phyloP scores from a whole-genome alignment of 257 asterid species.

The Solanum phureja region DNA sequence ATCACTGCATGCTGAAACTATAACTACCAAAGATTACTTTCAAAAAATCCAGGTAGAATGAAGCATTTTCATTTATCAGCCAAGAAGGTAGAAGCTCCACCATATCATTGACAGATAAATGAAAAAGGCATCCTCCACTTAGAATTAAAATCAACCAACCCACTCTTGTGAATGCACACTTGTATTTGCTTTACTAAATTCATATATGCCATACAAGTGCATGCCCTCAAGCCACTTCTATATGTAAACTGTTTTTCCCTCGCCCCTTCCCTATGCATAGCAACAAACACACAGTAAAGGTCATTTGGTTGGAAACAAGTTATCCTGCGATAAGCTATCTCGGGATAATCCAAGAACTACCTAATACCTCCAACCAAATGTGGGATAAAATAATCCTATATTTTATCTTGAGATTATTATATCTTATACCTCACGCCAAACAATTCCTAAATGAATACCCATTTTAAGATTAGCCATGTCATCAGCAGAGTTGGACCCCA shows the following conservation, averaged over 20 bases:
- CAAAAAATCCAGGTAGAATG: not conserved
- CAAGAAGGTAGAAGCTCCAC: no score
- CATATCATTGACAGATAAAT: constrained; percentile 2
- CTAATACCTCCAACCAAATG: no score
- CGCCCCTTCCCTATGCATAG: constrained; percentile 34
- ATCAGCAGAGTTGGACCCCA: not conserved
- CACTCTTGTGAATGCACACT: constrained; percentile 39
- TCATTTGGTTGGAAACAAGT: not conserved
- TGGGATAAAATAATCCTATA: not conserved
- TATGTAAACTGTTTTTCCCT: constrained; percentile 48
- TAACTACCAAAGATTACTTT: not conserved
- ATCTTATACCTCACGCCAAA: not conserved
- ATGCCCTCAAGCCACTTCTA: constrained; percentile 41
- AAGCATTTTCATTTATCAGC: not conserved
- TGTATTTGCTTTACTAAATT: constrained; percentile 37
- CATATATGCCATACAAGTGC: constrained; percentile 29
- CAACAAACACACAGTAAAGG: constrained; percentile 22
- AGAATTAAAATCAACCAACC: constrained; percentile 41
- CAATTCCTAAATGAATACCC: no score
- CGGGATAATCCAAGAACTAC: no score
- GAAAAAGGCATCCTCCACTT: constrained; percentile 37
- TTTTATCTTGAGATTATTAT: no score
- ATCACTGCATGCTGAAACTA: not conserved
- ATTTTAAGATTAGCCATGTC: constrained; percentile 23
- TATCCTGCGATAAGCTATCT: not conserved